Evolutionary conservation across 495 filamentous ascomycete species (phyloP), one percentile per base, ranked within the genome.

Genomic region (Friedmanniomyces endolithicus): DNA sequence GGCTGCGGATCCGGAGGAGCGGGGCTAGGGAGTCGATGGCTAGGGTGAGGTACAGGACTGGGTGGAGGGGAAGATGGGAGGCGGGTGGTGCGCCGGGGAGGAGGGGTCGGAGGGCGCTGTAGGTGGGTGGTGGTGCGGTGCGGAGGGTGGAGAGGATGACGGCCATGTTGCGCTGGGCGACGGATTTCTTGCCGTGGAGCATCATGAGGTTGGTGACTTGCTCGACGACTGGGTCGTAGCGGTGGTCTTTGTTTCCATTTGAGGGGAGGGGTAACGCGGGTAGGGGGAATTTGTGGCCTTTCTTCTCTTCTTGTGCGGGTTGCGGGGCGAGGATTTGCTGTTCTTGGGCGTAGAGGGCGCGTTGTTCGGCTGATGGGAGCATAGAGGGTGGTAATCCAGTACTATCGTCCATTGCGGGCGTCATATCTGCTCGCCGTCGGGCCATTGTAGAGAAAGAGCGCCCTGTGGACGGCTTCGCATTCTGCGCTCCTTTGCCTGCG

Each of bases 21-120:
- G 92, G 92, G 12, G 88, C 87, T n/a, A 97, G 84, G 11, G 88
- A 94, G 75, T 98, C 92, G 65, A 98, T 83, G n/a, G 90, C 88
- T 35, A 90, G 71, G 0, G 82, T 86, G 40, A 71, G 67, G 64
- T 72, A 72, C 44, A 69, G 60, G 19, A 67, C 52, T 6, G 70
- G 69, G 48, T 72, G 66, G 41, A 70, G 67, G 6, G 68, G 70
- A 14, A 72, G 65, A 48, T 90, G 83, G 9, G 75, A 67, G 22
- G 85, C 74, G 0, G 88, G 81, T 1, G 88, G 88, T 14, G 80
- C 70, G 57, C 81, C 81, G 0, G 85, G 81, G 50, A 95, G 68
- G 17, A 97, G 78, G 20, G 84, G 86, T 14, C 78, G 78, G 22
- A 71, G 61, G 23, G 86, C 76, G 69, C 82, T 83, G 59, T 81